Evolutionary conservation across 306 rosid species (phyloP).

Genomic region (Corylus heterophylla): DNA sequence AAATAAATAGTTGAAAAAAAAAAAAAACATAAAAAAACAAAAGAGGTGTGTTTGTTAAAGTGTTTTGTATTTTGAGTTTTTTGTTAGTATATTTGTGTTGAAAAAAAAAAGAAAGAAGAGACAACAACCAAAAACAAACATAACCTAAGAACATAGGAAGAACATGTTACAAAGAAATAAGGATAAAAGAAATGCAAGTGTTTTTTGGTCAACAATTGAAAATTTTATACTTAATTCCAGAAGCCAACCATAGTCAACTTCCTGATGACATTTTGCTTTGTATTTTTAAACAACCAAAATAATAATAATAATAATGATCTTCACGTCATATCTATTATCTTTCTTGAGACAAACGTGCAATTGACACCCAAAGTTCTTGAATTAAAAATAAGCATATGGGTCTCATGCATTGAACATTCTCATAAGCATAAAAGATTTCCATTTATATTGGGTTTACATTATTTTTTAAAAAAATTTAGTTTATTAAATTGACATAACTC

Average conservation of each 20-base stretch:
- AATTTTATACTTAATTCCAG: neutral
- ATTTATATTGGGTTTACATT: too few species aligned
- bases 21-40: too few species aligned
- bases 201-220: neutral
- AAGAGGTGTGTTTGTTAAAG: too few species aligned
- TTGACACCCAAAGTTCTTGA: neutral
- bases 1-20: neutral
- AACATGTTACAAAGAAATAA: neutral
- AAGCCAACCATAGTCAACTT: slow-evolving; percentile 21
- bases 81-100: too few species aligned
- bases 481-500: too few species aligned
- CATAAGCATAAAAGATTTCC: neutral
- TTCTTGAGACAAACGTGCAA: slow-evolving; percentile 21
- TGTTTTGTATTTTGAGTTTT: too few species aligned
- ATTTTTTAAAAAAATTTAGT: too few species aligned
- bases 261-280: slow-evolving; percentile 1
- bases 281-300: neutral
- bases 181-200: neutral
- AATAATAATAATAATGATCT: neutral
- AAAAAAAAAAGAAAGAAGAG: too few species aligned
- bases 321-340: slow-evolving; percentile 14
- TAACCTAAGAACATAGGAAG: neutral
- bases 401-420: slow-evolving; percentile 5
- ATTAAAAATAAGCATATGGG: neutral
- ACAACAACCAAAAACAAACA: too few species aligned